Base-by-base conservation (phyloP, 108 stramenopile species). In the Epithemia pelagica region DNA sequence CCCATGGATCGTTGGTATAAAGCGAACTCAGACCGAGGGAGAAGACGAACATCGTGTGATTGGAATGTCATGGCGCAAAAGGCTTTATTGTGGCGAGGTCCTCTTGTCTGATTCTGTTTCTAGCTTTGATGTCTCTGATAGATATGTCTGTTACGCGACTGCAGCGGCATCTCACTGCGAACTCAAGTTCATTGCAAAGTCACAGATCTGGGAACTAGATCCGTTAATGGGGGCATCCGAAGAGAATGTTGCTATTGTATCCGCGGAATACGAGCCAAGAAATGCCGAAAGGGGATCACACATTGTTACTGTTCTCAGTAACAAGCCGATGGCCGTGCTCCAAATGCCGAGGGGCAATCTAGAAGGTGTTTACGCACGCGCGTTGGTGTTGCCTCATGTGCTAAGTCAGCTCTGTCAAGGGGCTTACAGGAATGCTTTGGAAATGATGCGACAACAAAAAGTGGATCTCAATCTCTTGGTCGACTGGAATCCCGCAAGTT, bases 331-430 rank as follows among this genome's bases (percentile, higher is more conserved):
- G 55, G 82, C 79, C 21, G 79, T 95, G 5, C 67, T 95, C 7
- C 88, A 90, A 69, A 80, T 91, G 83, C 89, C 91, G 24, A 64
- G 94, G 59, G 94, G 94, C 20, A 95, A 95, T 57, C 72, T 92
- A 10, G 94, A 95, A 63, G 83, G 81, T 24, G 78, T 92, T 8
- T 86, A 78, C 57, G 91, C 94, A 10, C 75, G 94, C 29, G 88
- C 91, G 28, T 68, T 92, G 37, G 80, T 91, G 5, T 66, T 95
- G 30, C 87, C 85, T 22, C 88, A 72, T 67, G 74, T 82, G 0
- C 91, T 89, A 81, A 54, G 37, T n/a, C 74, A 78, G 61, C 86
- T 91, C 57, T 52, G 54, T 27, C 57, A 67, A 5, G 74, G 78
- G 19, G 64, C 77, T 58, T 90, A 79, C 59, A 56, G 62, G 22